These are phyloP conservation scores for Dalbergia cochinchinensis DNA, from an alignment of 306 rosid genomes.

Conservation along the genomic window DNA sequence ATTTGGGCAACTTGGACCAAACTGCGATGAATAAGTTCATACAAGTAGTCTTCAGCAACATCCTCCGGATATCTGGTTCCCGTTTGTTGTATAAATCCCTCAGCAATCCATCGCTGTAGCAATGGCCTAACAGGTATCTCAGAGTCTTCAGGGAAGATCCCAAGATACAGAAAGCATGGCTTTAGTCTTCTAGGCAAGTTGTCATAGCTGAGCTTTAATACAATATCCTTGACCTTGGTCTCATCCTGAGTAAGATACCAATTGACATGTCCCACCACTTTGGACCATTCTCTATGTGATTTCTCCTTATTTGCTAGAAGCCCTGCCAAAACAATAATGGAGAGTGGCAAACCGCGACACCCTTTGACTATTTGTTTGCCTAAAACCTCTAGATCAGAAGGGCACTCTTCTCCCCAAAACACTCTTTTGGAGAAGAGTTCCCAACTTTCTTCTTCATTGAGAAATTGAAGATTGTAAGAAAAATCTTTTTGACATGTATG, in stretches of 20 bases:
- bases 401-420: neutral
- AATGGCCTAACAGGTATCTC: conserved; percentile 30
- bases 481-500: neutral
- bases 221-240: conserved; percentile 39
- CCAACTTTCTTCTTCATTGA: conserved; percentile 41
- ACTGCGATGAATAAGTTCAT: conserved; percentile 45
- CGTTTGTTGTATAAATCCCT: conserved; percentile 36
- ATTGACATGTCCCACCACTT: conserved; percentile 25
- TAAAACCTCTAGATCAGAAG: neutral
- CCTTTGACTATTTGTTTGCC: conserved; percentile 29
- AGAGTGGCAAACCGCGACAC: conserved; percentile 41
- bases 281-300: conserved; percentile 36
- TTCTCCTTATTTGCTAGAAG: conserved; percentile 41
- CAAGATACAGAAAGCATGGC: conserved; percentile 45
- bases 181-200: conserved; percentile 35
- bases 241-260: conserved; percentile 36
- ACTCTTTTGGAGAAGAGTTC: conserved; percentile 44
- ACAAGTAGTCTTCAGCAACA: conserved; percentile 45
- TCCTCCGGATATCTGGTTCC: conserved; percentile 28
- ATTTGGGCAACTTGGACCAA: conserved; percentile 15
- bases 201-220: conserved; percentile 43
- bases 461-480: conserved; percentile 22
- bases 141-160: conserved; percentile 41
- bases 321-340: conserved; percentile 39
- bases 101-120: conserved; percentile 30